These are phyloP conservation scores for Aphanomyces euteiches DNA, from an alignment of 352 stramenopile species.

Conservation along the genomic window DNA sequence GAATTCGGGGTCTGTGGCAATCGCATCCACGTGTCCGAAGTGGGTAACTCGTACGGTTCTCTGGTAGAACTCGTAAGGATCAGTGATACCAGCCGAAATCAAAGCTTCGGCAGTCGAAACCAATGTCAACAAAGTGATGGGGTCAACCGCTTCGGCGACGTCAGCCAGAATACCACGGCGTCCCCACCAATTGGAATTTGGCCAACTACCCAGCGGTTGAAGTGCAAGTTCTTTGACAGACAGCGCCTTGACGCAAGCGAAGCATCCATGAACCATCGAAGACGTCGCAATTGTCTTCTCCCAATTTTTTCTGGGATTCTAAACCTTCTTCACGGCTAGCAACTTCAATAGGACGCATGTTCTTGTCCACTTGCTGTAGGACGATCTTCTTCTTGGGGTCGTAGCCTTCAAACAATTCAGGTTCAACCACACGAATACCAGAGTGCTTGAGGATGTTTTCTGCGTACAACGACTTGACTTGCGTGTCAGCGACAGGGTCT, in stretches of 20 bases:
- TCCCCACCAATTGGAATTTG: slow-evolving; percentile 86
- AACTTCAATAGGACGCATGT: slow-evolving; percentile 80
- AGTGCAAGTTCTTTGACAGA: slow-evolving; percentile 69
- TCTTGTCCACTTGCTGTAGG: slow-evolving; percentile 82
- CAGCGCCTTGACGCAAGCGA: slow-evolving; percentile 64
- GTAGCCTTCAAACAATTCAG: slow-evolving; percentile 81
- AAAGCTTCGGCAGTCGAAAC: slow-evolving; percentile 75
- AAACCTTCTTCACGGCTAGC: slow-evolving; percentile 70
- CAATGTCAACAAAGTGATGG: slow-evolving; percentile 66
- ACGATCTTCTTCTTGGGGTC: slow-evolving; percentile 83
- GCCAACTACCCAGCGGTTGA: slow-evolving; percentile 79
- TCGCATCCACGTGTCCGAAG: too few species aligned
- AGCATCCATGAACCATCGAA: slow-evolving; percentile 82
- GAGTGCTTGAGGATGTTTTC: slow-evolving; percentile 66
- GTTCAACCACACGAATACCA: slow-evolving; percentile 80
- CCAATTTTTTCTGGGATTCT: slow-evolving; percentile 67
- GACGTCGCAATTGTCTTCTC: slow-evolving; percentile 76
- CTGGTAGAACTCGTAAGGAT: slow-evolving; percentile 89
- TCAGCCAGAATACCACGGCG: slow-evolving; percentile 71
- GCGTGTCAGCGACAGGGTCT: slow-evolving; percentile 59
- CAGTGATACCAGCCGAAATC: slow-evolving; percentile 65
- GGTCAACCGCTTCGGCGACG: slow-evolving; percentile 68
- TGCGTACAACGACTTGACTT: slow-evolving; percentile 79
- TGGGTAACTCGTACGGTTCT: too few species aligned
- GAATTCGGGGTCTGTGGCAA: neutral